phyloP scores from a whole-genome alignment of 208 protist genomes.

The Crithidia sp. region DNA sequence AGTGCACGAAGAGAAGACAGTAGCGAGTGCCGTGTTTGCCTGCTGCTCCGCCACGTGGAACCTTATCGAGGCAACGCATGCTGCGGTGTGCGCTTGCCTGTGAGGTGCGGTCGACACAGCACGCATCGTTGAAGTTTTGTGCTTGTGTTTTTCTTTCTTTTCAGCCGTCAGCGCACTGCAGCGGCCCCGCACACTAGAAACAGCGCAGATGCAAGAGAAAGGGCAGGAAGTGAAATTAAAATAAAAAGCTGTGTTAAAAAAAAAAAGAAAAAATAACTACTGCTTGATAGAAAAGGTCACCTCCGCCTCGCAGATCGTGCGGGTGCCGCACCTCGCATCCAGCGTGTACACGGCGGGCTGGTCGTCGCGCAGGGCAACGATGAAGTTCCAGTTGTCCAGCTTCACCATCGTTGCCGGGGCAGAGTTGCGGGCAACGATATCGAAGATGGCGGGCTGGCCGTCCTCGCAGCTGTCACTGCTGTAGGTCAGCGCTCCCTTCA shows the following conservation, averaged over 20 bases:
- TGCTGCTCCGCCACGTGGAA: too few relatives aligned
- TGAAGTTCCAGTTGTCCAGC: slow-evolving; percentile 21
- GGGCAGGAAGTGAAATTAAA: slow-evolving; percentile 1
- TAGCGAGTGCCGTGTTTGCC: too few relatives aligned
- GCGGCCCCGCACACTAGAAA: not conserved
- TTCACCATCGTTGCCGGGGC: slow-evolving; percentile 3
- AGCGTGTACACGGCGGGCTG: slow-evolving; percentile 38
- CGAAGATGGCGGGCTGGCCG: slow-evolving; percentile 3
- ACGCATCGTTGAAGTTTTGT: too few relatives aligned
- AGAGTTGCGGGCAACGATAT: not conserved
- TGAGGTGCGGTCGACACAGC: too few relatives aligned
- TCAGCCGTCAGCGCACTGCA: too few relatives aligned
- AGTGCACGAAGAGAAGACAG: too few relatives aligned
- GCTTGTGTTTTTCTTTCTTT: too few relatives aligned
- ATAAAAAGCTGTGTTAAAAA: not conserved
- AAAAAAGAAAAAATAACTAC: not conserved
- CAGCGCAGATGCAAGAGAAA: not conserved
- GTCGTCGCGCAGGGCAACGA: slow-evolving; percentile 3
- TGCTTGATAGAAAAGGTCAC: slow-evolving; percentile 29
- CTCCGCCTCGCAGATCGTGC: slow-evolving; percentile 45
- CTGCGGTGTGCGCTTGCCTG: too few relatives aligned
- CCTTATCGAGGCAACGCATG: too few relatives aligned
- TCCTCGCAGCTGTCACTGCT: slow-evolving; percentile 7
- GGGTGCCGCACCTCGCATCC: slow-evolving; percentile 23
- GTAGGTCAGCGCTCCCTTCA: slow-evolving; percentile 9